These are phyloP conservation scores for Fraxinus baroniana DNA, from an alignment of 305 asterid species.

Conservation along the genomic window DNA sequence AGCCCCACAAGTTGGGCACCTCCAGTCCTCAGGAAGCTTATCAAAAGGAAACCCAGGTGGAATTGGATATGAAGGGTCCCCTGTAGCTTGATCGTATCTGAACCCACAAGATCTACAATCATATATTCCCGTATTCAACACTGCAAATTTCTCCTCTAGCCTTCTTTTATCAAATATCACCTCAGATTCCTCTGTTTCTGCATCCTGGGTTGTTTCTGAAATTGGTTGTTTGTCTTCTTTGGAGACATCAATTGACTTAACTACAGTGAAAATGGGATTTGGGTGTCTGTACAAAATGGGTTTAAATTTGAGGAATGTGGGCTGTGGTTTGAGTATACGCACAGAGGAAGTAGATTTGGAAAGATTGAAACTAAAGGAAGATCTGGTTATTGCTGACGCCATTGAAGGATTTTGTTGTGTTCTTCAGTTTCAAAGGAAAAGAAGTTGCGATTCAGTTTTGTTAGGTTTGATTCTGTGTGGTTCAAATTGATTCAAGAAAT, in stretches of 20 bases:
- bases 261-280: slow-evolving; percentile 12
- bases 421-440: background rate
- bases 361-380: slow-evolving; percentile 52
- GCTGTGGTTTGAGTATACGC: slow-evolving; percentile 35
- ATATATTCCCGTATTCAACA: slow-evolving; percentile 73
- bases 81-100: slow-evolving; percentile 52
- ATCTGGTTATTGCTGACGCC: slow-evolving; percentile 66
- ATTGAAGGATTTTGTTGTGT: slow-evolving; percentile 25
- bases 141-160: slow-evolving; percentile 84
- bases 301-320: slow-evolving; percentile 31
- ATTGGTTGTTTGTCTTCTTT: slow-evolving; percentile 67
- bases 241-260: slow-evolving; percentile 70
- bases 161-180: slow-evolving; percentile 40
- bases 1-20: slow-evolving; percentile 93
- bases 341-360: slow-evolving; percentile 38
- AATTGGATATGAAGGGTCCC: slow-evolving; percentile 84
- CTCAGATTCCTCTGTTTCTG: slow-evolving; percentile 26
- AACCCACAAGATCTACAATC: slow-evolving; percentile 90
- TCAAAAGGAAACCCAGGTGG: slow-evolving; percentile 89
- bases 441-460: background rate
- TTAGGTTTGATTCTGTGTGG: background rate
- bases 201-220: slow-evolving; percentile 23
- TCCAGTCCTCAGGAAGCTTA: slow-evolving; percentile 85
- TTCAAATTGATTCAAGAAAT: background rate
- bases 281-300: slow-evolving; percentile 11